Base-by-base conservation (phyloP, 1,284 basidiomycete genomes). In the Ustilago tritici region DNA sequence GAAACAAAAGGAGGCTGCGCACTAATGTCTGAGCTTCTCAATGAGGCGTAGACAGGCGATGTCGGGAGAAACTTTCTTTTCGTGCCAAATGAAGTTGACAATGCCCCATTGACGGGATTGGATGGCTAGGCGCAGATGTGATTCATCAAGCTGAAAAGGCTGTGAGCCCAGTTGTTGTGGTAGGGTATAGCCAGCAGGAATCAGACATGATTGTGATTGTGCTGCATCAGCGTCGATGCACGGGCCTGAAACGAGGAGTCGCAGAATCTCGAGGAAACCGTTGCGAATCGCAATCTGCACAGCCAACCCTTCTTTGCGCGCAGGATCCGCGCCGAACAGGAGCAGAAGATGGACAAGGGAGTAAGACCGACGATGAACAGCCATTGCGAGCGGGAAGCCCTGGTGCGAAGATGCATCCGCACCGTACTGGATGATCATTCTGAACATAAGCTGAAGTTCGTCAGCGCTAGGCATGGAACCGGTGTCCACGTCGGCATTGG, bases 41-140 rank as follows among this genome's bases (percentile, higher is more conserved):
- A 78, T 58, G 32, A 78, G 68, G 0, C 65, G 50, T 4, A 75
- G 60, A 40, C 70, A 67, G 14, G 61, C 57, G 3, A 75, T 71
- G 57, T 78, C 65, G 4, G 76, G 76, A n/a, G 61, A 55, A 11
- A 78, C 68, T 5, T 57, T 3, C 11, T 47, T 36, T 23, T 74
- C 65, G 53, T 74, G 65, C 65, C 65, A 75, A 58, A 78, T 64
- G 59, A 58, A 78, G 43, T 78, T 61, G 56, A 78, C 71, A 4
- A 78, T 6, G 15, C 63, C 46, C 71, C 71, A 69, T 11, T 68
- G 61, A 2, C 56, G 38, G 28, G 38, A 43, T 12, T 68, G 58
- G 34, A 78, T 74, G 12, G 70, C 70, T 14, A 67, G 55, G 6
- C 69, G 55, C 34, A 78, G 41, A 34, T 57, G 65, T 1, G 53